Percentiles rank a stretch among this genome's conserved stretches.
Conservation (phyloP, 257 asterid genomes). For the Mentha longifolia region DNA sequence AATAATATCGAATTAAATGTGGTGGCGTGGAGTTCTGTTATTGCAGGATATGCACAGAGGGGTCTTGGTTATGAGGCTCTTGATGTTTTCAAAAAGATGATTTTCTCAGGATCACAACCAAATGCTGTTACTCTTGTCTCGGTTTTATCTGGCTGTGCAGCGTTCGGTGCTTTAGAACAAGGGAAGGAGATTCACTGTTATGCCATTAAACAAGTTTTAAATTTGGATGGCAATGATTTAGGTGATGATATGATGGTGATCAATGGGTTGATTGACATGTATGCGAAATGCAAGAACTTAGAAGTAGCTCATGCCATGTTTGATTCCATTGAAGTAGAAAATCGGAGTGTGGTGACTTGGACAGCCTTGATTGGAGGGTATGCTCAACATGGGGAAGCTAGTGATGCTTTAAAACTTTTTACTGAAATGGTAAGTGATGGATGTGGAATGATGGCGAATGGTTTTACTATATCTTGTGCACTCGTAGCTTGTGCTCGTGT, state of each 20-base stretch:
- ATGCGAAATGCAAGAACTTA: slow-evolving; percentile 71
- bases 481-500: slow-evolving; percentile 85
- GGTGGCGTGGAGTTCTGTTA: slow-evolving; percentile 92
- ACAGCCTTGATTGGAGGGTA: slow-evolving; percentile 89
- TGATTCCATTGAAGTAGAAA: slow-evolving; percentile 48
- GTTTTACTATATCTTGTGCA: slow-evolving; percentile 76
- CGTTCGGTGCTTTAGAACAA: slow-evolving; percentile 59
- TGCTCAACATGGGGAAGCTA: slow-evolving; percentile 87
- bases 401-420: slow-evolving; percentile 68
- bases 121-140: slow-evolving; percentile 81
- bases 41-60: slow-evolving; percentile 88
- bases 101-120: slow-evolving; percentile 55
- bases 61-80: slow-evolving; percentile 80
- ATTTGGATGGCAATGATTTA: slow-evolving; percentile 47
- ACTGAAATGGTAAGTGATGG: slow-evolving; percentile 59
- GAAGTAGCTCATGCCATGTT: slow-evolving; percentile 59
- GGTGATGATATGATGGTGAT: slow-evolving; percentile 88
- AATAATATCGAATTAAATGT: slow-evolving; percentile 65
- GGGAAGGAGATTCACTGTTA: slow-evolving; percentile 82
- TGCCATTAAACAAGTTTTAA: slow-evolving; percentile 48
- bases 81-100: slow-evolving; percentile 75
- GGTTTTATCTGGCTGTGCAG: slow-evolving; percentile 82
- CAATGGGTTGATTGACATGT: slow-evolving; percentile 83
- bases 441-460: slow-evolving; percentile 60
- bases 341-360: slow-evolving; percentile 89